Evolutionary conservation across 257 asterid species (phyloP).

Genomic region (Solanum lycopersicoides): DNA sequence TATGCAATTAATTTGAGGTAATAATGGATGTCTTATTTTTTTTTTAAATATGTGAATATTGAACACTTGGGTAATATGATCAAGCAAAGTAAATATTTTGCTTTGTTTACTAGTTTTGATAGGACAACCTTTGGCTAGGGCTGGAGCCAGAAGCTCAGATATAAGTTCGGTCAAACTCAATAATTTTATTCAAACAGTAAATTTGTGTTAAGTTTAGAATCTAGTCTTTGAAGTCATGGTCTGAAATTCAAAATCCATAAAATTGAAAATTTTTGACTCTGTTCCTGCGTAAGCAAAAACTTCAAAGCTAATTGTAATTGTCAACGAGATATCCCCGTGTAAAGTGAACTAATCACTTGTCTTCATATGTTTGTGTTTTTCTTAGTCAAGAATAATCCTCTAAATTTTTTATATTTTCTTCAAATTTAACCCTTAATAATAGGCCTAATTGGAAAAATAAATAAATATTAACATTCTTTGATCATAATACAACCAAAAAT

Average conservation of each 20-base stretch:
- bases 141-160: neutral
- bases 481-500: slow-evolving; percentile 8
- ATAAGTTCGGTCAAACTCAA: neutral
- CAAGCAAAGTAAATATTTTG: neutral
- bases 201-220: neutral
- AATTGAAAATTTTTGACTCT: neutral
- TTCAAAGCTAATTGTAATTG: slow-evolving; percentile 16
- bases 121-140: slow-evolving; percentile 2
- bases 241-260: neutral
- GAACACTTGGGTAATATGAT: neutral
- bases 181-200: neutral
- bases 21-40: neutral
- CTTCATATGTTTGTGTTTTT: slow-evolving; percentile 20
- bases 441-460: neutral
- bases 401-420: slow-evolving; percentile 1
- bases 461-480: slow-evolving; percentile 4
- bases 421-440: slow-evolving; percentile 3
- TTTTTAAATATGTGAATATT: neutral
- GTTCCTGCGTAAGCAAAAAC: neutral
- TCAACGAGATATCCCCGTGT: slow-evolving; percentile 1
- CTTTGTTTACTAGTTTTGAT: slow-evolving; percentile 8
- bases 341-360: slow-evolving; percentile 26
- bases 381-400: slow-evolving; percentile 6
- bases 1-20: neutral
- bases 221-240: neutral